Evolutionary conservation across 2,329 filamentous ascomycete genomes (phyloP).

Genomic region (Keithomyces neogunnii): DNA sequence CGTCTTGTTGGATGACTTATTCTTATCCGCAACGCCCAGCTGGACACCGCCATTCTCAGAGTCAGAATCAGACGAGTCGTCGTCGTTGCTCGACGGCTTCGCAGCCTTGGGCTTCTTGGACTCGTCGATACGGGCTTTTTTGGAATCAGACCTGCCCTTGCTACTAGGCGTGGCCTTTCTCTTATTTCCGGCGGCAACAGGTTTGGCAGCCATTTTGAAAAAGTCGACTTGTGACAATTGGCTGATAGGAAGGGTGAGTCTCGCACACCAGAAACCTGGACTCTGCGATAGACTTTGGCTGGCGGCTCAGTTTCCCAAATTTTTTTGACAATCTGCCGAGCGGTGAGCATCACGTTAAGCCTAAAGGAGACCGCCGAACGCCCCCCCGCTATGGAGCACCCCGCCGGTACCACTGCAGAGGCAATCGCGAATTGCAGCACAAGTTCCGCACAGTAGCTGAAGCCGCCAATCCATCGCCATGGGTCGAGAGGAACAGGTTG

Average conservation of each 20-base stretch:
- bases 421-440: too few relatives aligned
- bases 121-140: constrained; percentile 42
- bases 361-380: constrained; percentile 9
- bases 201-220: constrained; percentile 38
- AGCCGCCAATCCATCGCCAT: constrained; percentile 26
- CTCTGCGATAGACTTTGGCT: neutral
- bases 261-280: neutral
- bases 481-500: constrained; percentile 79
- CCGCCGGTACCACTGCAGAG: constrained; percentile 13
- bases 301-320: constrained; percentile 6
- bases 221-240: neutral
- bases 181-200: constrained; percentile 41
- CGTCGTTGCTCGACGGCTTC: constrained; percentile 25
- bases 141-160: constrained; percentile 35
- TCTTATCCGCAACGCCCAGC: constrained; percentile 31
- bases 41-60: constrained; percentile 42
- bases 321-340: constrained; percentile 24
- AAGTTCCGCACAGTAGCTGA: too few relatives aligned
- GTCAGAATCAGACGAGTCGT: constrained; percentile 33
- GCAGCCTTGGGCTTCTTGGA: constrained; percentile 24
- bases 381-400: constrained; percentile 18
- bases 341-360: constrained; percentile 22
- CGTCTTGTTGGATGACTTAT: constrained; percentile 21
- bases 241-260: neutral
- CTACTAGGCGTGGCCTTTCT: constrained; percentile 41